These are phyloP conservation scores for Euphrasia confusa DNA, from an alignment of 257 asterid genomes.

Conservation along the genomic window DNA sequence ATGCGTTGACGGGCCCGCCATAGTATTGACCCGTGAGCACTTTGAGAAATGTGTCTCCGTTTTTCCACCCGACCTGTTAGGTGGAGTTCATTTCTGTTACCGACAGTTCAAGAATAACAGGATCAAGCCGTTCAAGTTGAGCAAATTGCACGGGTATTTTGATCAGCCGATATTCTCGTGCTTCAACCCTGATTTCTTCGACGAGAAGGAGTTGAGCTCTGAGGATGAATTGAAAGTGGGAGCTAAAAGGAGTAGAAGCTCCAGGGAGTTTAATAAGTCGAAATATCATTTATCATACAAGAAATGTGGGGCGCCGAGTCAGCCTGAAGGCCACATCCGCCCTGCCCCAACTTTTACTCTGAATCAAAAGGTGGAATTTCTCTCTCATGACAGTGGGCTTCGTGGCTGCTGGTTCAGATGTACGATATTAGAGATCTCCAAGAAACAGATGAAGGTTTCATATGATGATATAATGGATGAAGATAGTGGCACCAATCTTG, in stretches of 20 bases:
- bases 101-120: conserved; percentile 80
- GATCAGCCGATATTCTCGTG: conserved; percentile 85
- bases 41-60: conserved; percentile 79
- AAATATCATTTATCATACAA: conserved; percentile 42
- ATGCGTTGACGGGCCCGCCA: conserved; percentile 94
- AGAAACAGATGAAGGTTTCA: conserved; percentile 54
- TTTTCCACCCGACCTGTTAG: conserved; percentile 67
- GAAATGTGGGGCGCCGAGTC: conserved; percentile 36
- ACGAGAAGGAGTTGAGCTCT: conserved; percentile 70
- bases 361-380: conserved; percentile 71
- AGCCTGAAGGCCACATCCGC: conserved; percentile 35
- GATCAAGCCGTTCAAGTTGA: conserved; percentile 74
- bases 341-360: conserved; percentile 33
- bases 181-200: conserved; percentile 85
- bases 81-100: conserved; percentile 74
- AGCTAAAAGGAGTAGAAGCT: conserved; percentile 62
- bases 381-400: conserved; percentile 93
- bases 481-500: conserved; percentile 57
- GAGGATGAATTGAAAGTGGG: conserved; percentile 75
- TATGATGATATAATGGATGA: conserved; percentile 78
- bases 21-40: conserved; percentile 75
- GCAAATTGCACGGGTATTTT: conserved; percentile 73
- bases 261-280: conserved; percentile 42
- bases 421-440: conserved; percentile 56
- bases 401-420: conserved; percentile 99